These are phyloP conservation scores for Ophiostoma himal-ulmi DNA, from an alignment of 2,329 filamentous ascomycete species.

Conservation along the genomic window DNA sequence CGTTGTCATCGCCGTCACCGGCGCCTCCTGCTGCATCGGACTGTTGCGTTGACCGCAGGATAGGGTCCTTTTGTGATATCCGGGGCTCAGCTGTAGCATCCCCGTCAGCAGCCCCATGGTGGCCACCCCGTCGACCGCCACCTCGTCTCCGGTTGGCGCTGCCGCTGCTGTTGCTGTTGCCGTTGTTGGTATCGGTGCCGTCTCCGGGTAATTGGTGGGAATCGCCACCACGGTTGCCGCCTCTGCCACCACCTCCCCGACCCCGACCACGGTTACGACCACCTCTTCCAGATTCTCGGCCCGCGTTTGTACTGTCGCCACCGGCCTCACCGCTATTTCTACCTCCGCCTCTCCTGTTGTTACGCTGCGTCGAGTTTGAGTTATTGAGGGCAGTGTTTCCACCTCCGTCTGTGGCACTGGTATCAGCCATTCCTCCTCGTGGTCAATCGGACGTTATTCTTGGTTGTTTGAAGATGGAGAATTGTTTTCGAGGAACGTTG, in stretches of 20 bases:
- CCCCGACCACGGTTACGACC: conserved; percentile 27
- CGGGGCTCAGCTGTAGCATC: conserved; percentile 12
- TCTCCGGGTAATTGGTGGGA: neutral
- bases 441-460: neutral
- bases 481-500: neutral
- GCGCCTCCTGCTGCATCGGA: conserved; percentile 12
- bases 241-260: conserved; percentile 31
- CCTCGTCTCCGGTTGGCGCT: neutral
- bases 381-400: neutral
- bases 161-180: neutral
- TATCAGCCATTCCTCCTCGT: neutral
- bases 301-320: conserved; percentile 20
- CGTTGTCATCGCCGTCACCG: conserved; percentile 22
- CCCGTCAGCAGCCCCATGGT: conserved; percentile 37
- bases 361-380: neutral
- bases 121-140: conserved; percentile 29
- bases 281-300: conserved; percentile 38
- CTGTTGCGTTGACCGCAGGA: conserved; percentile 15
- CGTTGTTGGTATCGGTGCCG: neutral
- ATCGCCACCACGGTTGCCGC: conserved; percentile 12
- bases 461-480: neutral
- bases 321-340: conserved; percentile 12
- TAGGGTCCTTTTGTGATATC: conserved; percentile 15
- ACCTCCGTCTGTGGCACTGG: neutral
- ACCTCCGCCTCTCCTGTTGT: neutral